Percentiles rank a stretch among this genome's conserved stretches.
phyloP scores from a whole-genome alignment of 305 asterid species.

The Solanum hybrid region DNA sequence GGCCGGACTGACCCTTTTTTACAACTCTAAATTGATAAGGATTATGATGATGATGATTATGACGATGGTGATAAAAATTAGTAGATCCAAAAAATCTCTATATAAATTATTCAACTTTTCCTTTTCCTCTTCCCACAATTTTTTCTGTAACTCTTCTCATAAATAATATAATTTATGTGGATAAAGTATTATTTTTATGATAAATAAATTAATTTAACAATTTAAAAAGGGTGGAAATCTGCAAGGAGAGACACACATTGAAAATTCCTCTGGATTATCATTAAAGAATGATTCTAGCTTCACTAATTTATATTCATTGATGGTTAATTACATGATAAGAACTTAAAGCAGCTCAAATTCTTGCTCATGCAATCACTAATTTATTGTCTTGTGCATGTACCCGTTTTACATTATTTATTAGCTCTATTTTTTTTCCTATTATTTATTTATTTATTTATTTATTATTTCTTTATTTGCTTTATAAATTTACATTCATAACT shows the following conservation, averaged over 20 bases:
- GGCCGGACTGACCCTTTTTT: too few relatives aligned
- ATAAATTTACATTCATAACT: too few relatives aligned
- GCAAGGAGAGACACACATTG: not conserved
- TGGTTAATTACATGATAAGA: not conserved
- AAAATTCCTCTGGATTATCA: not conserved
- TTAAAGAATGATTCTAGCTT: not conserved
- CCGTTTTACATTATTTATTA: not conserved
- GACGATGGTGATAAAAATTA: too few relatives aligned
- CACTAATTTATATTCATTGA: not conserved
- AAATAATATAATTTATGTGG: not conserved
- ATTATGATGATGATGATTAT: too few relatives aligned
- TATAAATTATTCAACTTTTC: too few relatives aligned
- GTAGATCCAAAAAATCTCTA: too few relatives aligned
- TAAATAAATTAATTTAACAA: too few relatives aligned
- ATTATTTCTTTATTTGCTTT: not conserved
- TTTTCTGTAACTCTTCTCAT: not conserved
- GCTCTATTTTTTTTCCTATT: not conserved
- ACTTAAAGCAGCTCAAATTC: not conserved
- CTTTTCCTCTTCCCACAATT: not conserved
- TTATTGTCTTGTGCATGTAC: not conserved
- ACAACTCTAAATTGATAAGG: too few relatives aligned
- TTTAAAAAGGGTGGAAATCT: not conserved
- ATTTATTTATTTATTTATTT: too few relatives aligned
- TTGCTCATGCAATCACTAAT: not conserved
- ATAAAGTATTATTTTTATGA: not conserved